Evolutionary conservation across 768 basidiomycete species (phyloP).

Genomic region (Russula earlei): DNA sequence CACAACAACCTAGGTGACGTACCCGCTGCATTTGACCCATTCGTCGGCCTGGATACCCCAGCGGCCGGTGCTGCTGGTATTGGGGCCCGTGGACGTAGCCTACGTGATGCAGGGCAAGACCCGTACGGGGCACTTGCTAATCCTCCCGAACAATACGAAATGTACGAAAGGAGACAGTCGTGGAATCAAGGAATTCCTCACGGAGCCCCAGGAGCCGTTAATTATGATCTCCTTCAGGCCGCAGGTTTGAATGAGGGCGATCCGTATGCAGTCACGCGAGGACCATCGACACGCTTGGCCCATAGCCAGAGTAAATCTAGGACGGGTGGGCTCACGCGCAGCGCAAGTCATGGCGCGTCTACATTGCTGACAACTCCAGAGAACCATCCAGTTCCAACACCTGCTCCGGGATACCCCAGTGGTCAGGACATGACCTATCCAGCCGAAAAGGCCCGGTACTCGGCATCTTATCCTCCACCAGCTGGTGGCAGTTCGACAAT

Average conservation of each 20-base stretch:
- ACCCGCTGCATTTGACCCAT: conserved; percentile 30
- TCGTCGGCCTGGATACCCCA: conserved; percentile 23
- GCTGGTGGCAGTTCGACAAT: background rate
- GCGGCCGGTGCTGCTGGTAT: conserved; percentile 32
- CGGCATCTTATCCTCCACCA: background rate
- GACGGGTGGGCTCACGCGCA: conserved; percentile 4
- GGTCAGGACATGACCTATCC: background rate
- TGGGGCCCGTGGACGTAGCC: conserved; percentile 28
- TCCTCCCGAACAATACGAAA: conserved; percentile 22
- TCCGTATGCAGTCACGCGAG: conserved; percentile 18
- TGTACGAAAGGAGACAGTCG: conserved; percentile 17
- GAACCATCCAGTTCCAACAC: background rate
- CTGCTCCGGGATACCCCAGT: conserved; percentile 1
- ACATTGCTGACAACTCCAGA: conserved; percentile 10
- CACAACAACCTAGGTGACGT: conserved; percentile 46
- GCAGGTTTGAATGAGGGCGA: conserved; percentile 13
- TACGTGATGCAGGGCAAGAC: conserved; percentile 25
- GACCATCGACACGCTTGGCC: conserved; percentile 3
- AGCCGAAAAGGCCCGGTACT: conserved; percentile 4
- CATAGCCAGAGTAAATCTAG: background rate
- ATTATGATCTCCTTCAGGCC: conserved; percentile 16
- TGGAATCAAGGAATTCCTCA: conserved; percentile 6
- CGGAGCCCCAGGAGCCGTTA: background rate
- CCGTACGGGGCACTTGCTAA: conserved; percentile 35
- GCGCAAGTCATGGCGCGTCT: conserved; percentile 19